Percentiles rank a stretch among this genome's conserved stretches.
These are phyloP conservation scores for Xenoacremonium recifei DNA, from an alignment of 2,329 filamentous ascomycete species.

Conservation along the genomic window DNA sequence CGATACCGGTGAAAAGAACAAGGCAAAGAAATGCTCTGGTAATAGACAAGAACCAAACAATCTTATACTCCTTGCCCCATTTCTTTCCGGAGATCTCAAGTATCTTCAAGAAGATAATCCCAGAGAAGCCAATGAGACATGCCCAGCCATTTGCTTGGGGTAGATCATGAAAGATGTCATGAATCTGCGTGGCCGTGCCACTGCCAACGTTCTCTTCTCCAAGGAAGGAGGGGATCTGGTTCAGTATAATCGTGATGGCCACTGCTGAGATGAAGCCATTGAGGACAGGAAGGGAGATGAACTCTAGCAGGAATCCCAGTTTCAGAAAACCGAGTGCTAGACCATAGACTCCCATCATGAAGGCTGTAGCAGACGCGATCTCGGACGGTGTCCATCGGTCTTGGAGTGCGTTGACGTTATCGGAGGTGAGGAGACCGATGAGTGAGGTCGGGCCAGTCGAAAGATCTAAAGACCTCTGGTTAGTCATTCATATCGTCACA, in stretches of 20 bases:
- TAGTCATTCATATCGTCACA: no score
- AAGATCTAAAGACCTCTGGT: conserved; percentile 53
- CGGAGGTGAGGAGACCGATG: conserved; percentile 60
- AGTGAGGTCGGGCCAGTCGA: conserved; percentile 64
- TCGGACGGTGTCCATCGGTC: conserved; percentile 52
- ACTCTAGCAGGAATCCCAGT: conserved; percentile 64
- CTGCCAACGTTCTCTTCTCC: conserved; percentile 50
- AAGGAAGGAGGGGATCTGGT: conserved; percentile 61
- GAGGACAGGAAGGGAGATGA: conserved; percentile 63
- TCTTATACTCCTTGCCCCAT: conserved; percentile 57
- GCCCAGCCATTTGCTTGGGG: conserved; percentile 57
- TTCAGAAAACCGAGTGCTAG: conserved; percentile 60
- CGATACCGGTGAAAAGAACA: conserved; percentile 61
- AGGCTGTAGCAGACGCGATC: conserved; percentile 60
- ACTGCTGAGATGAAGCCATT: conserved; percentile 66
- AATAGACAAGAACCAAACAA: conserved; percentile 58
- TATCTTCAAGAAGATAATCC: conserved; percentile 53
- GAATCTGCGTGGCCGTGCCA: conserved; percentile 56
- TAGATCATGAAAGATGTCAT: conserved; percentile 56
- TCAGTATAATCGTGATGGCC: conserved; percentile 63
- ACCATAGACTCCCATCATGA: conserved; percentile 62
- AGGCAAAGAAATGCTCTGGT: conserved; percentile 61
- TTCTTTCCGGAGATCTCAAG: conserved; percentile 58
- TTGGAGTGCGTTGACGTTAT: conserved; percentile 53
- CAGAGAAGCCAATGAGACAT: conserved; percentile 57